Percentiles rank a stretch among this genome's conserved stretches.
These are phyloP conservation scores for Dioscorea dumetorum DNA, from an alignment of 106 monocot species.

Conservation along the genomic window DNA sequence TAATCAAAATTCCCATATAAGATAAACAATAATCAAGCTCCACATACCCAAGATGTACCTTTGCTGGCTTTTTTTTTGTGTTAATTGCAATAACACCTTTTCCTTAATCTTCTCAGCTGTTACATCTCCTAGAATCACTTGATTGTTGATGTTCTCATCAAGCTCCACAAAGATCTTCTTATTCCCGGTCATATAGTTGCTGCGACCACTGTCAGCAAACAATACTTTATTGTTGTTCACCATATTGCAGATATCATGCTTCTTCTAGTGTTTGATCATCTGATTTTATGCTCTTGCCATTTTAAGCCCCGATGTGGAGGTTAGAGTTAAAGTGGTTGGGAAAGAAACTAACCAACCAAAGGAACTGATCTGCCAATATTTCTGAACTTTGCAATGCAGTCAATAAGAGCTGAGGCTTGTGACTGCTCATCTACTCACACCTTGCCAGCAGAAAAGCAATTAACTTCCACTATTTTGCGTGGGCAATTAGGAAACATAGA, in stretches of 20 bases:
- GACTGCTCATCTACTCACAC: constrained; percentile 83
- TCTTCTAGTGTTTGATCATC: neutral
- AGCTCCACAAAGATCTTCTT: too few species aligned
- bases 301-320: constrained; percentile 76
- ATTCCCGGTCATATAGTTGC: too few species aligned
- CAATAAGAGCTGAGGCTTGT: constrained; percentile 98
- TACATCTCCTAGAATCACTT: too few species aligned
- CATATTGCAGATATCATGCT: constrained; percentile 62
- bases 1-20: too few species aligned
- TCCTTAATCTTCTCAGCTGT: too few species aligned
- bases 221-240: constrained; percentile 92
- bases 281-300: neutral
- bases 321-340: constrained; percentile 74
- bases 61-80: too few species aligned
- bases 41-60: too few species aligned
- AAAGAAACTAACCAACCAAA: constrained; percentile 62
- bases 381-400: constrained; percentile 94
- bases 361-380: constrained; percentile 69
- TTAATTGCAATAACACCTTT: too few species aligned
- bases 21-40: too few species aligned
- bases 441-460: constrained; percentile 27
- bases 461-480: constrained; percentile 52
- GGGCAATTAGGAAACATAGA: constrained; percentile 40
- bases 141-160: too few species aligned
- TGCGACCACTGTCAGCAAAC: too few species aligned